phyloP scores from a whole-genome alignment of 805 yeast species.

The Torulaspora quercuum region DNA sequence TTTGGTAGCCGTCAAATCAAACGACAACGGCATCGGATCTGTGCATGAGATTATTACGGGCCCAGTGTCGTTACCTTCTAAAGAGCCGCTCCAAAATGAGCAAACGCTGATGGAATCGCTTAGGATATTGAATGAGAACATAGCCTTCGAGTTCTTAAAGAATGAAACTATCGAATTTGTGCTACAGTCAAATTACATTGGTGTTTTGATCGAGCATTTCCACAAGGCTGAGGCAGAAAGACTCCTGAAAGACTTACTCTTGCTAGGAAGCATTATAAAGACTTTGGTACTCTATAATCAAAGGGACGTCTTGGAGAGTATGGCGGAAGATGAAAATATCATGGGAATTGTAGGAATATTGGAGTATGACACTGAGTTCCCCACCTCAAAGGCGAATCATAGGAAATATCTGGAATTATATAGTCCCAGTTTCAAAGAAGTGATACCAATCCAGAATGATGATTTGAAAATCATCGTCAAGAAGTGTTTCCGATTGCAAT shows the following conservation, averaged over 20 bases:
- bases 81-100: slow-evolving; percentile 45
- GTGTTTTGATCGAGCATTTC: slow-evolving; percentile 51
- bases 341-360: slow-evolving; percentile 70
- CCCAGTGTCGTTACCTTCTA: slow-evolving; percentile 66
- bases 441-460: slow-evolving; percentile 57
- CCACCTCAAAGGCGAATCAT: slow-evolving; percentile 74
- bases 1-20: slow-evolving; percentile 61
- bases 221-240: slow-evolving; percentile 51
- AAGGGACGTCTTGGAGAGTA: slow-evolving; percentile 51
- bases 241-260: slow-evolving; percentile 54
- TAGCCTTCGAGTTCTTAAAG: slow-evolving; percentile 56
- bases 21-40: slow-evolving; percentile 47
- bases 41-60: slow-evolving; percentile 76
- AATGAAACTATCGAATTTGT: slow-evolving; percentile 59
- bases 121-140: slow-evolving; percentile 55
- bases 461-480: slow-evolving; percentile 55
- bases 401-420: slow-evolving; percentile 60
- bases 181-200: slow-evolving; percentile 50
- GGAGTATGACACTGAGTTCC: slow-evolving; percentile 88
- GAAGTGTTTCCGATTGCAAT: slow-evolving; percentile 73
- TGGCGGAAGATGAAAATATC: slow-evolving; percentile 51
- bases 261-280: slow-evolving; percentile 71
- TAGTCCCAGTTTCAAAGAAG: slow-evolving; percentile 55
- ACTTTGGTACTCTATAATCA: slow-evolving; percentile 71
- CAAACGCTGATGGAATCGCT: slow-evolving; percentile 50